These are phyloP conservation scores for Secale cereale DNA, from an alignment of 176 grass and related monocot genomes.

Conservation along the genomic window DNA sequence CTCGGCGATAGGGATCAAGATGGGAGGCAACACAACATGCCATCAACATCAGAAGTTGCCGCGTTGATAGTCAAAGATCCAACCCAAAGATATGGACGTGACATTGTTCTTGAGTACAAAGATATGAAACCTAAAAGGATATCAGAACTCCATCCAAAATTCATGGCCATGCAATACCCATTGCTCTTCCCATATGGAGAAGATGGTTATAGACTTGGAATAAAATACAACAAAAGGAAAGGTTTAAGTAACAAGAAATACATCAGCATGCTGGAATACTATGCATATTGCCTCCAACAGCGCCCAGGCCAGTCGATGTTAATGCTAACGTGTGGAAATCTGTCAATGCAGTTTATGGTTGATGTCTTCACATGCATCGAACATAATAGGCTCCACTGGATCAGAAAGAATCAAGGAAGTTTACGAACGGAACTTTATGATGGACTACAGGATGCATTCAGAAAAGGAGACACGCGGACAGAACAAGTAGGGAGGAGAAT, in stretches of 20 bases:
- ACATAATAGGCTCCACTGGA: neutral
- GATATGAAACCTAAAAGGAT: slow-evolving; percentile 2
- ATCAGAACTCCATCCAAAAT: slow-evolving; percentile 23
- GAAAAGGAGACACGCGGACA: slow-evolving; percentile 9
- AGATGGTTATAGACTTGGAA: slow-evolving; percentile 13
- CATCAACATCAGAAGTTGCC: slow-evolving; percentile 22
- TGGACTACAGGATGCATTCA: neutral
- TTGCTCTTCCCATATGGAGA: slow-evolving; percentile 36
- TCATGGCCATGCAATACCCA: slow-evolving; percentile 15
- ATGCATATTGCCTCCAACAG: neutral
- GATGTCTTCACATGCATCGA: slow-evolving; percentile 2
- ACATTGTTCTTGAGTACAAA: slow-evolving; percentile 25
- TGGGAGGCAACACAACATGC: slow-evolving; percentile 8
- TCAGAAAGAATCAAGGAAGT: neutral
- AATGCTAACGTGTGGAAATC: neutral
- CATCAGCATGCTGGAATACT: slow-evolving; percentile 28
- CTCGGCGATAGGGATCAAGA: neutral
- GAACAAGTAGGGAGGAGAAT: slow-evolving; percentile 15
- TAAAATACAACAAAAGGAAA: neutral
- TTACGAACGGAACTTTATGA: slow-evolving; percentile 15
- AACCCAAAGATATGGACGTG: neutral
- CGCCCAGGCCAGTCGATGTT: neutral
- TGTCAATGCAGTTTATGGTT: slow-evolving; percentile 5
- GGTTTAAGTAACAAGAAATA: neutral
- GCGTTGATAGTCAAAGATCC: slow-evolving; percentile 21